phyloP scores from a whole-genome alignment of 2,329 filamentous ascomycete species.

The Colletotrichum higginsianum region DNA sequence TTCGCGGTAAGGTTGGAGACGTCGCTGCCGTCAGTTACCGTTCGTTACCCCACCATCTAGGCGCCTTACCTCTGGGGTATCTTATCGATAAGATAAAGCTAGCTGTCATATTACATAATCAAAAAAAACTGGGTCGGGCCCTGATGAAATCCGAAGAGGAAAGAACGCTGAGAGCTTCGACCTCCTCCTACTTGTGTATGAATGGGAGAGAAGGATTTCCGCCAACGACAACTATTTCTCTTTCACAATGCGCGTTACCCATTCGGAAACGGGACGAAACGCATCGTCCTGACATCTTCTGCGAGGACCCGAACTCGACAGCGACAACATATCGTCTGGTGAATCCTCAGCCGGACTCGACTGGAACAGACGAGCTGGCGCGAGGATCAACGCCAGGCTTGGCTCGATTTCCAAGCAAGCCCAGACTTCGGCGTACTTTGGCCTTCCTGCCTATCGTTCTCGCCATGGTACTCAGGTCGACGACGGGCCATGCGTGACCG shows the following conservation, averaged over 20 bases:
- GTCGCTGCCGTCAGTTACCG: conserved; percentile 22
- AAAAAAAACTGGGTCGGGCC: neutral
- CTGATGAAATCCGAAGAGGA: neutral
- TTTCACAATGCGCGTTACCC: neutral
- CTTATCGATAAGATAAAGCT: conserved; percentile 42
- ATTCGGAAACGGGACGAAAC: neutral
- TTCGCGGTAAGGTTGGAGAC: conserved; percentile 7
- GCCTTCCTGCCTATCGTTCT: neutral
- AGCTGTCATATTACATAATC: neutral
- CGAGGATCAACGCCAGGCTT: neutral
- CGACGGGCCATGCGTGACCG: neutral
- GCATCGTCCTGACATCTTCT: neutral
- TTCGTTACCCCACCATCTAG: conserved; percentile 38
- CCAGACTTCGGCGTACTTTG: neutral
- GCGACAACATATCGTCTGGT: neutral
- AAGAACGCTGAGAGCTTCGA: neutral
- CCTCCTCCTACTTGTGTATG: neutral
- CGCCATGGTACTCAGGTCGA: neutral
- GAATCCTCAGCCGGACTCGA: neutral
- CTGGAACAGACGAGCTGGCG: neutral
- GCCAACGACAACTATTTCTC: neutral
- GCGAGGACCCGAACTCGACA: neutral
- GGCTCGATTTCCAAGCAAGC: neutral
- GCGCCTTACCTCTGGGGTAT: conserved; percentile 17
- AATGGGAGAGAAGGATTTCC: neutral